Evolutionary conservation across 495 filamentous ascomycete species (phyloP).

Genomic region (Penicillium herquei): DNA sequence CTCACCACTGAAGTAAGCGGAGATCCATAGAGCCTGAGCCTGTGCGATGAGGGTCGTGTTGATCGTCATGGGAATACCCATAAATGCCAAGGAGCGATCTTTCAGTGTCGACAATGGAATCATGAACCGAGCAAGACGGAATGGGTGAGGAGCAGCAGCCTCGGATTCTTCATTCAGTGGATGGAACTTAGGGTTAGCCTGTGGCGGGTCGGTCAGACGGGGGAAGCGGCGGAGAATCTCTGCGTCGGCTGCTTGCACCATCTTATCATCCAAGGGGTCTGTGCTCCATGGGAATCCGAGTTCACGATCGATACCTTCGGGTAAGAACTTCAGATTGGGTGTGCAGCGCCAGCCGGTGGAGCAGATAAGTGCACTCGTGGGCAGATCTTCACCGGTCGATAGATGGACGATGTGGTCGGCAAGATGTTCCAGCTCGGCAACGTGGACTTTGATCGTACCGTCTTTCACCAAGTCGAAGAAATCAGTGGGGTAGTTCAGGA

Average conservation of each 20-base stretch:
- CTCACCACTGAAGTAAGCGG: constrained; percentile 57
- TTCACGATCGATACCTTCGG: constrained; percentile 41
- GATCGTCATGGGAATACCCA: constrained; percentile 63
- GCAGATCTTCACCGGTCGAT: constrained; percentile 51
- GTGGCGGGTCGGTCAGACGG: constrained; percentile 47
- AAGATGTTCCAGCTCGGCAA: constrained; percentile 59
- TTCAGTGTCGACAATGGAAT: constrained; percentile 58
- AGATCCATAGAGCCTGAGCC: constrained; percentile 69
- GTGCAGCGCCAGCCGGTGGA: constrained; percentile 67
- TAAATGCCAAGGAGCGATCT: constrained; percentile 63
- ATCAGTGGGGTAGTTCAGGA: constrained; percentile 68
- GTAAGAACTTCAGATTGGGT: constrained; percentile 62
- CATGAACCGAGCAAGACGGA: constrained; percentile 67
- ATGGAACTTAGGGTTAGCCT: constrained; percentile 28
- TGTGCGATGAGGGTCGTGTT: constrained; percentile 63
- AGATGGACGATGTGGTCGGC: constrained; percentile 51
- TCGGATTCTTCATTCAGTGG: constrained; percentile 30
- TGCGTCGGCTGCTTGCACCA: constrained; percentile 52
- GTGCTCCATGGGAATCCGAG: constrained; percentile 39
- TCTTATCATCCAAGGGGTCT: constrained; percentile 24
- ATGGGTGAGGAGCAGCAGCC: constrained; percentile 37
- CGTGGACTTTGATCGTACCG: constrained; percentile 59
- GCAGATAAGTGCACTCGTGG: constrained; percentile 63
- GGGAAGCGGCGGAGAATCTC: constrained; percentile 71
- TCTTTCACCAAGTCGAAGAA: constrained; percentile 61